Conservation (phyloP, 1,139 yeast species). For the Nakaseomyces kungkrabaensis region DNA sequence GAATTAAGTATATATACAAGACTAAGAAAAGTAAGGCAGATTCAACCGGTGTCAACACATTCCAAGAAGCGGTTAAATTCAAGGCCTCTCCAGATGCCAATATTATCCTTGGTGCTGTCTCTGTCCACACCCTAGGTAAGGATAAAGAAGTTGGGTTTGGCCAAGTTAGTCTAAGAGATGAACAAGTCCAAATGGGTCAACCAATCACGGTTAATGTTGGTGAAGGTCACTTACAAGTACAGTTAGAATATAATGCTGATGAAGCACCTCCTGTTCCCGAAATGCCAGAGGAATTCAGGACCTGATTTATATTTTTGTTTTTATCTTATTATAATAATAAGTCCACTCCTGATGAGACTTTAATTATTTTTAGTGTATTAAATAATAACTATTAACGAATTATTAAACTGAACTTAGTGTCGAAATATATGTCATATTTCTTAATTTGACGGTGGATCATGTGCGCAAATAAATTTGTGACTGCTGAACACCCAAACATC, state of each 20-base stretch:
- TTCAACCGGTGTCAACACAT: constrained; percentile 38
- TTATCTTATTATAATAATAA: no score
- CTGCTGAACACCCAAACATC: neutral
- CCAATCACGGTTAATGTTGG: constrained; percentile 25
- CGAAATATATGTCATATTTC: no score
- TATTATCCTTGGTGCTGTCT: constrained; percentile 49
- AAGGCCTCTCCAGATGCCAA: constrained; percentile 53
- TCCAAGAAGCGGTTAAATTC: constrained; percentile 63
- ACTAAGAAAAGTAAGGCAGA: constrained; percentile 52
- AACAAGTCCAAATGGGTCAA: constrained; percentile 24
- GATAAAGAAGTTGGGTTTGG: constrained; percentile 55
- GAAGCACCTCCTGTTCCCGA: constrained; percentile 18
- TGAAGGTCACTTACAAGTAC: constrained; percentile 24
- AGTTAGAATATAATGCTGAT: constrained; percentile 17
- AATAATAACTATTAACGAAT: constrained; percentile 4
- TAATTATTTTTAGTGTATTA: neutral
- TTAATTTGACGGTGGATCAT: no score
- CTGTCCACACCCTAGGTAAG: constrained; percentile 69
- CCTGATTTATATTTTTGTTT: neutral
- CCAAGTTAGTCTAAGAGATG: constrained; percentile 25
- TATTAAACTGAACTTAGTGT: no score
- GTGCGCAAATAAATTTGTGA: neutral
- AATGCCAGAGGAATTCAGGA: constrained; percentile 9
- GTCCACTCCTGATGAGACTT: neutral
- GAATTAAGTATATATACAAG: constrained; percentile 51